Base-by-base conservation (phyloP, 2,329 filamentous ascomycete species). In the Talaromyces sp. region DNA sequence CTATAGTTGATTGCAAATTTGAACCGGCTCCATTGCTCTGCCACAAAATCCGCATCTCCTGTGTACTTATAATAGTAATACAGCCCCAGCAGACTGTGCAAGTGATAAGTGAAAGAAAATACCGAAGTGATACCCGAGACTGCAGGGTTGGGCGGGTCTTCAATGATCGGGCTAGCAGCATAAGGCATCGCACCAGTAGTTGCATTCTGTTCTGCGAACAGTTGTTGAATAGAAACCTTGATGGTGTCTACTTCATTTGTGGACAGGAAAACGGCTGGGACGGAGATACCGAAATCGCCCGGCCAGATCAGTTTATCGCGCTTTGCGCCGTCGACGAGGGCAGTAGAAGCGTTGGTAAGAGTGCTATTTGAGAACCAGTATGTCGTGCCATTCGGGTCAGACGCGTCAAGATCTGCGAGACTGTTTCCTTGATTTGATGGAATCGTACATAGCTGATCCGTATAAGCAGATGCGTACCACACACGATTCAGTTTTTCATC, bases 281-380 rank as follows among this genome's bases (percentile, higher is more conserved):
- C 77, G 4, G 84, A 82, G 66, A 87, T 84, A 4, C 81, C 81
- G 78, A 88, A 85, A 70, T 89, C 87, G 1, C 86, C 86, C 11
- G 86, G 82, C 85, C 85, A 88, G 2, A 88, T 82, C 1, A 78
- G 73, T 1, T 77, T 72, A 65, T 80, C 78, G 2, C 78, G 72
- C 59, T 81, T 79, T 13, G 75, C 77, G 3, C 77, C 77, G 66
- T 80, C 78, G 3, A 77, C 75, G 54, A 79, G 71, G 2, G 75
- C 75, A 8, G 71, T 75, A 65, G 70, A 67, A 56, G 76, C 68
- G 70, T 72, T 65, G 65, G 74, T 27, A 66, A 58, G 27, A 13
- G 27, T 58, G 33, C 59, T 61, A 11, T 59, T 59, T 22, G 56
- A 31, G 35, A 41, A 59, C 56, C 56, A 59, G 13, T 59, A 45